Evolutionary conservation across 169 alveolate genomes (phyloP), one percentile per base, ranked within the genome.

Genomic region (Cryptosporidium bovis): DNA sequence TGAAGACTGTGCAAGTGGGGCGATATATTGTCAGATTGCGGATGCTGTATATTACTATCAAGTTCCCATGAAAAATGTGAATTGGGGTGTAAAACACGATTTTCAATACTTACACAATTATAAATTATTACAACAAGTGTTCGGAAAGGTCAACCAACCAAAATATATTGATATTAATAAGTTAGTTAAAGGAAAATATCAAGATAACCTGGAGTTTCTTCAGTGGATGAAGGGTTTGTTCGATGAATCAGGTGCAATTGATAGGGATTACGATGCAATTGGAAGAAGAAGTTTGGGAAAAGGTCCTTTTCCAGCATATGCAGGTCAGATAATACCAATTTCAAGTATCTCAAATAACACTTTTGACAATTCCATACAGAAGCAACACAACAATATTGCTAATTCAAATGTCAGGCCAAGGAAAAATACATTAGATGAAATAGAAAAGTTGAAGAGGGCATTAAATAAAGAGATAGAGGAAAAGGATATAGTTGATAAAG

Each of bases 161-260:
- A 95, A 94, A 83, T 94, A 96, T 84, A 97, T 98, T 62, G 99
- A 97, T 83, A 97, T 96, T 34, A 96, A 95, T 83, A 93, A 90
- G 92, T 92, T 94, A 40, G 94, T 95, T 24, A 97, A 95, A 67
- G 99, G 99, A 18, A 96, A 95, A 83, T 96, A 96, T 91, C 96
- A 96, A 77, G 99, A 97, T 91, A 96, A 97, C 91, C 93, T 96
- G 60, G 99, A 97, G 91, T 96, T 98, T 90, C 90, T 96, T 48
- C 99, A 98, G 91, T 98, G 99, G 99, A 83, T 98, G 84, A 96
- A 97, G 91, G 95, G 98, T n/a, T 96, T 93, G 92, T 96, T 92
- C 92, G 98, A 95, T 71, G 84, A 95, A 24, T 91, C 94, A 46
- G 90, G 93, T 24, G 94, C 93, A 36, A 93, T 92, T 24, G 95